Conservation (phyloP, 768 basidiomycete species). For the Auricularia cornea region DNA sequence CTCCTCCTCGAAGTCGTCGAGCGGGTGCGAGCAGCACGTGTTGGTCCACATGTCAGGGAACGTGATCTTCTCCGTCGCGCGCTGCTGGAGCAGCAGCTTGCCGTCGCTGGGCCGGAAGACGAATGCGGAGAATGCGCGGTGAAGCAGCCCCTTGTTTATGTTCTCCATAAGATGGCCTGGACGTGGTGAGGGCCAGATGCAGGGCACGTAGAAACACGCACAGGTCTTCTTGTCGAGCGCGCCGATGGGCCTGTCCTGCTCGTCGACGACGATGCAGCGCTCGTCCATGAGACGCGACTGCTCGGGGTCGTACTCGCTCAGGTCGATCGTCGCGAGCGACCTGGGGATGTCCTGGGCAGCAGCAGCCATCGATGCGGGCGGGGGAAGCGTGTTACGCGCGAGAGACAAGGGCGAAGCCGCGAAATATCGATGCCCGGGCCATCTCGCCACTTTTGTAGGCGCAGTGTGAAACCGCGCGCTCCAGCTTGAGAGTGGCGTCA, state of each 20-base stretch:
- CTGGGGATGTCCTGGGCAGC: not conserved
- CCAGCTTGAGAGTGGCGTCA: too few relatives aligned
- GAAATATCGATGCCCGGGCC: too few relatives aligned
- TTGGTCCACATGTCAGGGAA: constrained; percentile 99
- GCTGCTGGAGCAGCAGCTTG: constrained; percentile 85
- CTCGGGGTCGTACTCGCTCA: constrained; percentile 80
- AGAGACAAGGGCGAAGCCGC: too few relatives aligned
- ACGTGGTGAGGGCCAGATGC: not conserved
- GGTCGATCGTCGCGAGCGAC: constrained; percentile 60
- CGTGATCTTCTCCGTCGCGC: constrained; percentile 97
- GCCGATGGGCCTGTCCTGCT: constrained; percentile 75
- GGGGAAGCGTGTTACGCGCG: too few relatives aligned
- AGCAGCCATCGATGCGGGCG: too few relatives aligned
- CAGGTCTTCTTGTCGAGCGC: constrained; percentile 95
- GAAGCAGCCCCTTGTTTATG: constrained; percentile 86
- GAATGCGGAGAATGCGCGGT: constrained; percentile 97
- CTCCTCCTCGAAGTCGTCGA: constrained; percentile 84
- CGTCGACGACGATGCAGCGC: constrained; percentile 84
- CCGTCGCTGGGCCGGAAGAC: constrained; percentile 93
- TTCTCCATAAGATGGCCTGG: constrained; percentile 96
- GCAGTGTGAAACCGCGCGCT: too few relatives aligned
- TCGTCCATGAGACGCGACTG: constrained; percentile 97
- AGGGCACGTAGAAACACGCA: constrained; percentile 29
- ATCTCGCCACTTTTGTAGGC: too few relatives aligned
- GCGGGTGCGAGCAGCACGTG: constrained; percentile 95